Percentiles rank a stretch among this genome's conserved stretches.
These are phyloP conservation scores for Patellifolia procumbens DNA, from an alignment of 179 eudicot species.

Conservation along the genomic window DNA sequence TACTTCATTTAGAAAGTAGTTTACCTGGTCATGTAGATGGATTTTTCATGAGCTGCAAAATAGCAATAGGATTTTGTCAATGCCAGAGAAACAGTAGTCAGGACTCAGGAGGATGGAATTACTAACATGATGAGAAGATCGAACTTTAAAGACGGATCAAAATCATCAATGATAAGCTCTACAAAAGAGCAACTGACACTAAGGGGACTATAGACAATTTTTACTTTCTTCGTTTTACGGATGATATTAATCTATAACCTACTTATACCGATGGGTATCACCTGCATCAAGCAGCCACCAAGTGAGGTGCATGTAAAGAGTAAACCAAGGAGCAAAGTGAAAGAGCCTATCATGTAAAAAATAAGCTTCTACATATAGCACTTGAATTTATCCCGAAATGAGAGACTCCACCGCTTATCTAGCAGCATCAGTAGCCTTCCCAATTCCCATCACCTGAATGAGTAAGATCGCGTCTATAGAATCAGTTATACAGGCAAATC, in stretches of 20 bases:
- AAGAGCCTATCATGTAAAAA: not conserved
- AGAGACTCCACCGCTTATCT: constrained; percentile 82
- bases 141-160: not conserved
- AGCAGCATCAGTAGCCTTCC: constrained; percentile 63
- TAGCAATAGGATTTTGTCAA: constrained; percentile 17
- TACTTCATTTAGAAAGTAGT: constrained; percentile 18
- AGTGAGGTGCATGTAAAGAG: not conserved
- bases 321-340: not conserved
- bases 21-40: constrained; percentile 95
- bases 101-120: no score
- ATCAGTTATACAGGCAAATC: no score
- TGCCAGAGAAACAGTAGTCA: no score
- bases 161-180: not conserved
- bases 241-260: not conserved
- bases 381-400: constrained; percentile 45
- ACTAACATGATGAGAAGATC: not conserved
- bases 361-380: not conserved
- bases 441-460: constrained; percentile 80
- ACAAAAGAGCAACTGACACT: not conserved
- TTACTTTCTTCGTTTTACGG: not conserved
- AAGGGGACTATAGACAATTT: not conserved
- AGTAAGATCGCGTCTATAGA: not conserved
- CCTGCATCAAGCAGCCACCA: not conserved
- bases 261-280: not conserved
- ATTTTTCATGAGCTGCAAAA: constrained; percentile 87